phyloP scores from a whole-genome alignment of 768 basidiomycete species.

The Termitomyces sp. region DNA sequence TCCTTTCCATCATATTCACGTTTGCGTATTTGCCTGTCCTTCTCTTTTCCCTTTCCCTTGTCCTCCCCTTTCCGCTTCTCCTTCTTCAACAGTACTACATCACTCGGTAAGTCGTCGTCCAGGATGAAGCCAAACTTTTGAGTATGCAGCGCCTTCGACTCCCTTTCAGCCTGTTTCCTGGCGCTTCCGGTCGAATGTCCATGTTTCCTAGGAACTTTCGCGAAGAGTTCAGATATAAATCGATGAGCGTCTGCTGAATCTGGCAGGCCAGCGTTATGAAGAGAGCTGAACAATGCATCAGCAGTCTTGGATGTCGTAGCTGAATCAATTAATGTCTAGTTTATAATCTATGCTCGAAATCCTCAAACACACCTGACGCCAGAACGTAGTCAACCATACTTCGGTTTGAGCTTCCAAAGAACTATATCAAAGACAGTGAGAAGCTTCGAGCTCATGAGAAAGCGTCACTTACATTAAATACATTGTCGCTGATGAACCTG shows the following conservation, averaged over 20 bases:
- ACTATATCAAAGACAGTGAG: constrained; percentile 32
- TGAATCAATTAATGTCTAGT: constrained; percentile 18
- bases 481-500: constrained; percentile 76
- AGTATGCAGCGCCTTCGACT: constrained; percentile 59
- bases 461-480: constrained; percentile 51
- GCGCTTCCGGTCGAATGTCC: constrained; percentile 46
- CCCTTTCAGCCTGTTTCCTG: constrained; percentile 69
- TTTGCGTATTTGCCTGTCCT: constrained; percentile 68
- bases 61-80: constrained; percentile 40
- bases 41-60: constrained; percentile 40
- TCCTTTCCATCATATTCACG: constrained; percentile 76
- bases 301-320: constrained; percentile 83
- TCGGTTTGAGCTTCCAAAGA: constrained; percentile 80
- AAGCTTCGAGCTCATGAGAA: neutral
- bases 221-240: constrained; percentile 76
- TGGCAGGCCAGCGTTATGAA: constrained; percentile 76
- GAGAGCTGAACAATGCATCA: constrained; percentile 69
- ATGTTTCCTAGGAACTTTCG: constrained; percentile 72
- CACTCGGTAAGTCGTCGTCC: constrained; percentile 62
- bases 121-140: constrained; percentile 78
- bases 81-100: constrained; percentile 36
- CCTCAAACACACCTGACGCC: constrained; percentile 59
- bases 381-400: constrained; percentile 85
- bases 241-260: constrained; percentile 73
- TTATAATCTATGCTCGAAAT: constrained; percentile 4